phyloP scores from a whole-genome alignment of 257 asterid genomes.

The Voacanga thouarsii region DNA sequence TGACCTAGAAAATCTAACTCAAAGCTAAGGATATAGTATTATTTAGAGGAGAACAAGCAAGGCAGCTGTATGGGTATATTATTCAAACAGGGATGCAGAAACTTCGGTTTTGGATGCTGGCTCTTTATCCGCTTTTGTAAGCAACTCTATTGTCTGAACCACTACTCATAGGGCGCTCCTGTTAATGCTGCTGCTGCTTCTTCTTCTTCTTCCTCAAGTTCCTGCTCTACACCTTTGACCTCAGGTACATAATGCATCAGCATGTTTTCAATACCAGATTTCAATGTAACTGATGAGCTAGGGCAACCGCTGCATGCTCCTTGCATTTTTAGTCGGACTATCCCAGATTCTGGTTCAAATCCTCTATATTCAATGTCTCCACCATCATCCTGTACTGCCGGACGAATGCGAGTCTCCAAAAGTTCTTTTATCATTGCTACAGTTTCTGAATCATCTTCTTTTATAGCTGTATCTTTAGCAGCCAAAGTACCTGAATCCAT shows the following conservation, averaged over 20 bases:
- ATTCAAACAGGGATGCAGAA: background rate
- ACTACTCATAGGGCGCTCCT: conserved; percentile 68
- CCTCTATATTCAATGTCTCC: conserved; percentile 86
- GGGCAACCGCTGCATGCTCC: conserved; percentile 99
- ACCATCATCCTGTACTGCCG: conserved; percentile 97
- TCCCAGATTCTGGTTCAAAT: conserved; percentile 67
- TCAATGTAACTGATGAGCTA: conserved; percentile 88
- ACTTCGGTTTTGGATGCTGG: background rate
- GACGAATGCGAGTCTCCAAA: conserved; percentile 89
- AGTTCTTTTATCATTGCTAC: conserved; percentile 99
- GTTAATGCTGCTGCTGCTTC: conserved; percentile 47
- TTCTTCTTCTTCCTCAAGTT: conserved; percentile 69
- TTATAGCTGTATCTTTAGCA: conserved; percentile 86
- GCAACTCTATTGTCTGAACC: background rate
- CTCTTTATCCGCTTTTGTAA: background rate
- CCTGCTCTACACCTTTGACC: conserved; percentile 87
- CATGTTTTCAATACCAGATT: conserved; percentile 97
- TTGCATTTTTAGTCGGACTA: conserved; percentile 89
- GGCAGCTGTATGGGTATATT: background rate
- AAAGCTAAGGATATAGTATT: background rate
- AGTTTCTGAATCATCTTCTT: conserved; percentile 86
- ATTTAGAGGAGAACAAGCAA: background rate
- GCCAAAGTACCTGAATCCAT: conserved; percentile 61
- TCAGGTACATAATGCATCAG: conserved; percentile 96
- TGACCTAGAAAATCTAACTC: background rate